Percentiles rank a stretch among this genome's conserved stretches.
Conservation (phyloP, 75 land plant genomes). For the Adiantum capillusveneris region DNA sequence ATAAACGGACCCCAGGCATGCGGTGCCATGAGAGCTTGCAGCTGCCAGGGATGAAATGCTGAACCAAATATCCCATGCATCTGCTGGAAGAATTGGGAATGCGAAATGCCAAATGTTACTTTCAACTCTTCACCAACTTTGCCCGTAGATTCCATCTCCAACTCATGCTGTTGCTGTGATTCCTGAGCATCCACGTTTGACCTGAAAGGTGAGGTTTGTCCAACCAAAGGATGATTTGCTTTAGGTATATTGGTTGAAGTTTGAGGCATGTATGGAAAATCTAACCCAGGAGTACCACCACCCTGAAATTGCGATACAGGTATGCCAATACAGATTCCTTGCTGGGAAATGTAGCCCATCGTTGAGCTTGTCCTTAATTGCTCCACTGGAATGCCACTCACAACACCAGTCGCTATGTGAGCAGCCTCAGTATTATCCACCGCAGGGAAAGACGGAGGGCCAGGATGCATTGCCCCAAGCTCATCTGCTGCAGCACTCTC, state of each 20-base stretch:
- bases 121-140: too few species aligned
- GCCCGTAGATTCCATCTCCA: too few species aligned
- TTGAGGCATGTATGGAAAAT: too few species aligned
- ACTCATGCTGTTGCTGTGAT: too few species aligned
- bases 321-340: conserved; percentile 1
- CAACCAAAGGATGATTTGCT: too few species aligned
- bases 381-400: neutral
- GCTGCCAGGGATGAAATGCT: conserved; percentile 8
- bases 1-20: conserved; percentile 4
- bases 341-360: neutral
- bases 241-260: too few species aligned
- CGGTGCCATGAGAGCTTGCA: conserved; percentile 1
- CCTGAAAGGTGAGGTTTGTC: too few species aligned
- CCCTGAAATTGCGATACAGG: conserved; percentile 6
- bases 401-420: neutral
- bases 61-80: conserved; percentile 6
- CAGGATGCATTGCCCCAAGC: too few species aligned
- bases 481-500: too few species aligned
- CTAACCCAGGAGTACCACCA: neutral
- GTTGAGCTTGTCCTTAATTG: neutral
- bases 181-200: too few species aligned
- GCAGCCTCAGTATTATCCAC: too few species aligned
- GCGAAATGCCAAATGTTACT: conserved; percentile 2
- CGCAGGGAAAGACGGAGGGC: too few species aligned
- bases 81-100: conserved; percentile 3